These are phyloP conservation scores for Geum urbanum DNA, from an alignment of 306 rosid genomes.

Conservation along the genomic window DNA sequence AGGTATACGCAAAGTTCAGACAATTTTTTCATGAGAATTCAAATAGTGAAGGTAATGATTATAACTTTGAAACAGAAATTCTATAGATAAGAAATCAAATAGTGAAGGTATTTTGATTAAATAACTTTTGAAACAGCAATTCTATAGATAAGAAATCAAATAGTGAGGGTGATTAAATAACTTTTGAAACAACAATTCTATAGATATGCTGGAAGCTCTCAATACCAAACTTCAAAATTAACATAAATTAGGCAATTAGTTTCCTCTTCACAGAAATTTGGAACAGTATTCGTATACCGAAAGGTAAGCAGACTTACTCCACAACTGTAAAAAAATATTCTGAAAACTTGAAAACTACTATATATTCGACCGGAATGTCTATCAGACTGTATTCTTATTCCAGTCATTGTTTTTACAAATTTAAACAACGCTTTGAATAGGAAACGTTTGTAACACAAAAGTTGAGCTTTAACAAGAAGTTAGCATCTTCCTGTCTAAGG, in stretches of 20 bases:
- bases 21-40: neutral
- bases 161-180: neutral
- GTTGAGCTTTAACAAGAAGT: neutral
- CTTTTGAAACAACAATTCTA: neutral
- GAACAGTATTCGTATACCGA: neutral
- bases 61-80: too few relatives aligned
- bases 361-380: neutral
- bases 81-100: too few relatives aligned
- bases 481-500: slow-evolving; percentile 11
- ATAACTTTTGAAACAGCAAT: too few relatives aligned
- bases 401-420: neutral
- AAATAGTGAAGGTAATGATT: too few relatives aligned
- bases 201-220: neutral
- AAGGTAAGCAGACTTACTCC: neutral
- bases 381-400: neutral
- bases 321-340: neutral
- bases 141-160: neutral
- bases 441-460: neutral
- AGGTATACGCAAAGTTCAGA: neutral
- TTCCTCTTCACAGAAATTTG: neutral
- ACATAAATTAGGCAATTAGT: neutral
- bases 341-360: neutral
- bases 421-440: neutral
- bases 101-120: too few relatives aligned
- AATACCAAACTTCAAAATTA: neutral